Conservation (phyloP, 306 rosid species). For the Potentilla sterilis region DNA sequence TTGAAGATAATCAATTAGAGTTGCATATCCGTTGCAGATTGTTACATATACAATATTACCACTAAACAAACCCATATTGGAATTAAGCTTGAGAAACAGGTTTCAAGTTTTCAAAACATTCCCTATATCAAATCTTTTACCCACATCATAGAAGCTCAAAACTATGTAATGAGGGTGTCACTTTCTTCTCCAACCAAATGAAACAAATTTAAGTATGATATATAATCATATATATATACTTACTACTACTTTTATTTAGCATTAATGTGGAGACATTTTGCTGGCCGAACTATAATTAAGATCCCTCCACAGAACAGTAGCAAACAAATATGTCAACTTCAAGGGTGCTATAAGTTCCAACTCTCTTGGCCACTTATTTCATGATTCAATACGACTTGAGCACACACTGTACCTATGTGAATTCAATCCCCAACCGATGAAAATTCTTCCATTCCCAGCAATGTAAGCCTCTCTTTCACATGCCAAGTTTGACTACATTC, state of each 20-base stretch:
- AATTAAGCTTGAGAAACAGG: neutral
- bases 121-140: neutral
- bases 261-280: neutral
- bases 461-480: constrained; percentile 29
- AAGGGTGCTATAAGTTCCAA: neutral
- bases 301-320: no score
- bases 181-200: neutral
- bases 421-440: constrained; percentile 9
- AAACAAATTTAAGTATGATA: neutral
- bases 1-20: neutral
- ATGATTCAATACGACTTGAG: neutral
- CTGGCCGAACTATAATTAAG: neutral
- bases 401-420: constrained; percentile 6
- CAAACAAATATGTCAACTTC: constrained; percentile 15
- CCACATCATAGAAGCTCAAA: no score
- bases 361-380: neutral
- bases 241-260: neutral
- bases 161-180: neutral
- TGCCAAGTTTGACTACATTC: neutral
- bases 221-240: neutral
- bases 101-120: neutral
- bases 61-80: neutral
- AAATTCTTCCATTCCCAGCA: neutral
- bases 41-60: neutral
- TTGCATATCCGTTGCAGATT: neutral